These are phyloP conservation scores for Trypanosoma vivax DNA, from an alignment of 208 protist genomes.

Conservation along the genomic window DNA sequence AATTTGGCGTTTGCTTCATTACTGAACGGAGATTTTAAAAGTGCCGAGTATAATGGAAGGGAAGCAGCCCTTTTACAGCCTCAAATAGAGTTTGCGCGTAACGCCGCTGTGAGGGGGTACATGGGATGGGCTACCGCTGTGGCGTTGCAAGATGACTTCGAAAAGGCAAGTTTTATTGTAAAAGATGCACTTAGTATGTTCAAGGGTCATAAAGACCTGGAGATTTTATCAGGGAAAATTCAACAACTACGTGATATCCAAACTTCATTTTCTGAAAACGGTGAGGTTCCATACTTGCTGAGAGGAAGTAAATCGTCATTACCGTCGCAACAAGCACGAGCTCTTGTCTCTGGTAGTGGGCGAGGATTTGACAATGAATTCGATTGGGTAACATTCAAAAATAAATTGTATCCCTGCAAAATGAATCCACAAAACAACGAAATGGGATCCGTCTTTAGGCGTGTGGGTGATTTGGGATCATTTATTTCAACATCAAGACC, in stretches of 20 bases:
- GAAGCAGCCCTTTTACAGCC: constrained; percentile 62
- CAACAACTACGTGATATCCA: constrained; percentile 16
- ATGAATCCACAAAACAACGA: constrained; percentile 78
- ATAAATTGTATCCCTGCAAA: constrained; percentile 76
- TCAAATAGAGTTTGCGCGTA: constrained; percentile 11
- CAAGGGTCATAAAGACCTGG: constrained; percentile 27
- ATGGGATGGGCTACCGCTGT: constrained; percentile 63
- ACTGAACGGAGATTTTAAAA: constrained; percentile 53
- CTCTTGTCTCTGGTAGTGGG: constrained; percentile 44
- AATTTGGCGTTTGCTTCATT: constrained; percentile 55
- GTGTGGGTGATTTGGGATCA: constrained; percentile 70
- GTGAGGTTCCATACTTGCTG: constrained; percentile 16
- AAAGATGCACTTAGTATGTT: constrained; percentile 50
- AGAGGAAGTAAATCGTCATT: constrained; percentile 21
- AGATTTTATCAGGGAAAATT: constrained; percentile 14
- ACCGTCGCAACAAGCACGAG: constrained; percentile 48
- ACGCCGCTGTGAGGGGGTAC: constrained; percentile 34
- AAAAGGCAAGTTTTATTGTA: constrained; percentile 50
- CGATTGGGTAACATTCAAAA: constrained; percentile 76
- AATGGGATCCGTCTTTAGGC: constrained; percentile 81
- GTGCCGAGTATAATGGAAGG: constrained; percentile 72
- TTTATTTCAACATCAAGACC: constrained; percentile 75
- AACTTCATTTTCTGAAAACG: constrained; percentile 15
- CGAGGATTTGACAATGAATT: constrained; percentile 80
- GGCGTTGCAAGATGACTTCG: constrained; percentile 79